These are phyloP conservation scores for Exophiala oligosperma DNA, from an alignment of 2,329 filamentous ascomycete species.

Conservation along the genomic window DNA sequence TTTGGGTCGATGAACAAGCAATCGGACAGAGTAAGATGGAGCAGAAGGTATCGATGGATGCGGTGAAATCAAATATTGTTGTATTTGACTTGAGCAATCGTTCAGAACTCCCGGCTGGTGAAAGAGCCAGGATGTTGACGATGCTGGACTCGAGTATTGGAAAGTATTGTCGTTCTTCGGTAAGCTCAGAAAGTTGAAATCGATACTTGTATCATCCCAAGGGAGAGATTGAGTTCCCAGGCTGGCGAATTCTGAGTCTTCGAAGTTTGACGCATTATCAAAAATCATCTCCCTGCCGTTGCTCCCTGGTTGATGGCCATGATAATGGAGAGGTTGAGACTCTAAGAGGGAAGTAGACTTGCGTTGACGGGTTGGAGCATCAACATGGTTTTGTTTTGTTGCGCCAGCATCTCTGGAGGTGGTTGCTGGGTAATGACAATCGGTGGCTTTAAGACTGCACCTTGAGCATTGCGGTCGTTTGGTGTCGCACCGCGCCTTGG, in stretches of 20 bases:
- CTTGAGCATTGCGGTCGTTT: slow-evolving; percentile 40
- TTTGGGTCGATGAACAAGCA: slow-evolving; percentile 33
- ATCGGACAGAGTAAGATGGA: slow-evolving; percentile 29
- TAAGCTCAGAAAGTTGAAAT: slow-evolving; percentile 27
- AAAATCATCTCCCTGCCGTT: background rate
- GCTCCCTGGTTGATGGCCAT: background rate
- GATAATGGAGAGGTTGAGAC: background rate
- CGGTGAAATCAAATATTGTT: background rate
- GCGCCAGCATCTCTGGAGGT: slow-evolving; percentile 9
- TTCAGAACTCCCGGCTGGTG: background rate
- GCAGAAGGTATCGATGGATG: slow-evolving; percentile 29
- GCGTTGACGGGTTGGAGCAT: background rate
- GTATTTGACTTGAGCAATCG: background rate
- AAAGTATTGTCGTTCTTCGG: slow-evolving; percentile 14
- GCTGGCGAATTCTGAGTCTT: background rate
- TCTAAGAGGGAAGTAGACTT: background rate
- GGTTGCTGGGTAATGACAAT: slow-evolving; percentile 39
- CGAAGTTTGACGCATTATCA: background rate
- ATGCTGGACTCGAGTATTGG: background rate
- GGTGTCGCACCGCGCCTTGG: slow-evolving; percentile 43
- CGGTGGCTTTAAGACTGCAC: slow-evolving; percentile 37
- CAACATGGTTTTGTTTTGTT: background rate
- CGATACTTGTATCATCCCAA: slow-evolving; percentile 27
- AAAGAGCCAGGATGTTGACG: background rate
- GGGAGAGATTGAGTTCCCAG: background rate